phyloP scores from a whole-genome alignment of 176 grass and related monocot genomes.

The Eleusine indica region DNA sequence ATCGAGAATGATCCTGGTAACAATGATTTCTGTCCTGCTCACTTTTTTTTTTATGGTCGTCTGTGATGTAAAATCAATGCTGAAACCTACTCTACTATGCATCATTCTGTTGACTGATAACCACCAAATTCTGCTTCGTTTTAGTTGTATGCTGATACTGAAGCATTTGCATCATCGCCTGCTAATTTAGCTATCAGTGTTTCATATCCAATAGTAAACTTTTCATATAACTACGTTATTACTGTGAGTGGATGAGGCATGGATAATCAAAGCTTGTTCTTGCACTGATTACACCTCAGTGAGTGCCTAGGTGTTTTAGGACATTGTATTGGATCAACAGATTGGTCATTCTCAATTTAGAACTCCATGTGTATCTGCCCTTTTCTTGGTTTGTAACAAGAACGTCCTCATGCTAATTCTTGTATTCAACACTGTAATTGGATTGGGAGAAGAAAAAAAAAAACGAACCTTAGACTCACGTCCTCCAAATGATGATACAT shows the following conservation, averaged over 20 bases:
- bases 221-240: background rate
- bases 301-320: constrained; percentile 16
- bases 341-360: background rate
- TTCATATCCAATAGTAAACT: background rate
- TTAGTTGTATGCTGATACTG: background rate
- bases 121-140: background rate
- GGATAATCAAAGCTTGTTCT: background rate
- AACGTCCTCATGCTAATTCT: background rate
- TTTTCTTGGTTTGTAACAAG: background rate
- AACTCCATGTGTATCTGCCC: background rate
- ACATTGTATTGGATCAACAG: background rate
- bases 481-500: constrained; percentile 5
- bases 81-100: background rate
- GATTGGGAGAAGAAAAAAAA: constrained; percentile 5
- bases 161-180: background rate
- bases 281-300: background rate
- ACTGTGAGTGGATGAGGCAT: background rate
- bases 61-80: background rate
- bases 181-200: background rate
- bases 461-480: background rate
- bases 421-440: constrained; percentile 20
- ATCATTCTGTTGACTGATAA: background rate
- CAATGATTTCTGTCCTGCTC: background rate
- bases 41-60: background rate
- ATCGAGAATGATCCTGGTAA: constrained; percentile 87